Evolutionary conservation across 2,329 filamentous ascomycete species (phyloP).

Genomic region (Paecilomyces variotii): DNA sequence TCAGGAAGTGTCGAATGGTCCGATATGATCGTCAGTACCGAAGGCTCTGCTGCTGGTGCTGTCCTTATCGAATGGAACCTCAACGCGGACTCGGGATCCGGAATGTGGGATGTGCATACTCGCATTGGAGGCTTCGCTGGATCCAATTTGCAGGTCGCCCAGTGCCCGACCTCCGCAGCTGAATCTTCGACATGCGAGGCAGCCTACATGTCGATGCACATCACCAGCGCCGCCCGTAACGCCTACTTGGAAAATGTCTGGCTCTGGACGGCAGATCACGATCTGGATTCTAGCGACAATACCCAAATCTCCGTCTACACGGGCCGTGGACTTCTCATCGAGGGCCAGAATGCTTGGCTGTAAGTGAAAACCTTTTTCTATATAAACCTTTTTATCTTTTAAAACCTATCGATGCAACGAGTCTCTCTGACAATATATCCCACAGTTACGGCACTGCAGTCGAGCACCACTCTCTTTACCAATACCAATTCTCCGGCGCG

Average conservation of each 20-base stretch:
- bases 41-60: slow-evolving; percentile 59
- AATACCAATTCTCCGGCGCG: slow-evolving; percentile 39
- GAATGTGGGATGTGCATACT: slow-evolving; percentile 51
- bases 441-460: slow-evolving; percentile 34
- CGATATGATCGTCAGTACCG: slow-evolving; percentile 63
- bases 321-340: slow-evolving; percentile 45
- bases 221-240: slow-evolving; percentile 22
- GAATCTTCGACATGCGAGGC: slow-evolving; percentile 26
- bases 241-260: slow-evolving; percentile 45
- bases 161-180: slow-evolving; percentile 37
- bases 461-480: slow-evolving; percentile 42
- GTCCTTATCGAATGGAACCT: slow-evolving; percentile 68
- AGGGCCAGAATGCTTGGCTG: slow-evolving; percentile 35
- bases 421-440: not conserved
- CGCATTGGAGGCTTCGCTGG: slow-evolving; percentile 46
- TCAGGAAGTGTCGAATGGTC: slow-evolving; percentile 60
- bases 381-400: too few relatives aligned
- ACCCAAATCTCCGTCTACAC: slow-evolving; percentile 46
- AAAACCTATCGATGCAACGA: too few relatives aligned
- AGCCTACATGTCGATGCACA: slow-evolving; percentile 31
- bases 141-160: slow-evolving; percentile 34
- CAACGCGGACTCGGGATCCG: slow-evolving; percentile 38
- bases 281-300: slow-evolving; percentile 44
- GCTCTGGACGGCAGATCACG: slow-evolving; percentile 49
- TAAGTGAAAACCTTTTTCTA: slow-evolving; percentile 13